phyloP scores from a whole-genome alignment of 371 early-diverging fungal genomes.

The Nematocida ironsii region DNA sequence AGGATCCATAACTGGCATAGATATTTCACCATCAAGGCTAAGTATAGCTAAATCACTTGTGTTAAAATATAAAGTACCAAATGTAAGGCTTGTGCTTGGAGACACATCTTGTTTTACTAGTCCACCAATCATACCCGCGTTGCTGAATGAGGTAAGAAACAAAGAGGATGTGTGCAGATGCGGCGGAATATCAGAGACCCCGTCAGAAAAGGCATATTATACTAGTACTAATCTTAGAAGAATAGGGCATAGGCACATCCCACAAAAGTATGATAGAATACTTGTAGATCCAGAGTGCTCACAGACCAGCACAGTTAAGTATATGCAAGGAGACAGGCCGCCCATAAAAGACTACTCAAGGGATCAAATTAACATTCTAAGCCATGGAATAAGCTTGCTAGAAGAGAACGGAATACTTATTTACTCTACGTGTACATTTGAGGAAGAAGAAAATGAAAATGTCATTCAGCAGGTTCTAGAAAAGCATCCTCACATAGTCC shows the following conservation, averaged over 20 bases:
- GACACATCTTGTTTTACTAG: background rate
- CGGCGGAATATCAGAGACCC: background rate
- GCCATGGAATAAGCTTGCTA: slow-evolving; percentile 78
- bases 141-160: background rate
- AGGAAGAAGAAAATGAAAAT: slow-evolving; percentile 73
- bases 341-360: background rate
- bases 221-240: slow-evolving; percentile 7
- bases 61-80: slow-evolving; percentile 8
- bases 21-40: slow-evolving; percentile 5
- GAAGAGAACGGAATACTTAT: slow-evolving; percentile 87
- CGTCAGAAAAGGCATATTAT: background rate
- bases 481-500: slow-evolving; percentile 20
- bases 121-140: background rate
- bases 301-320: slow-evolving; percentile 24
- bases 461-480: slow-evolving; percentile 58
- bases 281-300: slow-evolving; percentile 29
- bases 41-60: slow-evolving; percentile 10
- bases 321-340: background rate
- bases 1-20: slow-evolving; percentile 5
- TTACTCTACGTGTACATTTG: slow-evolving; percentile 95
- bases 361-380: slow-evolving; percentile 78
- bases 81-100: background rate
- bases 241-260: background rate
- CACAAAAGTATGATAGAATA: slow-evolving; percentile 2
- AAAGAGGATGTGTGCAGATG: slow-evolving; percentile 10